Base-by-base conservation (phyloP, 106 monocot genomes). In the Acorus gramineus region DNA sequence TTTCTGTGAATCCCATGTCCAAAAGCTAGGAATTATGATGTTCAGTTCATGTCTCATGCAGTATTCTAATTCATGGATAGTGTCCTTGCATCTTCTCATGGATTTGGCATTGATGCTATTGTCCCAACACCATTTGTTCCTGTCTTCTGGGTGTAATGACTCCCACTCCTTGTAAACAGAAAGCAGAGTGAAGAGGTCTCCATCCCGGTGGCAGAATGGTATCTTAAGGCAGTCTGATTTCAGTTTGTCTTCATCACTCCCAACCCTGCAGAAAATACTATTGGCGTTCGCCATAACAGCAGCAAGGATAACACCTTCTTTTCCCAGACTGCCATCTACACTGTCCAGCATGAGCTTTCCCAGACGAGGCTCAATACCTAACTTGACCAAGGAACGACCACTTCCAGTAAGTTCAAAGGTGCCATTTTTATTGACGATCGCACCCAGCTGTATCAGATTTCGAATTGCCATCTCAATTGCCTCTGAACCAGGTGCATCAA, bases 51-150 rank as follows among this genome's bases (percentile, higher is more conserved):
- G 54, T 49, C 74, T 62, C 14, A 98, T 77, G 59, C 83, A 85
- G 7, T 69, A 69, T 67, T 98, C 98, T 42, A 98, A 61, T 63
- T 98, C 98, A 44, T 10, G 46, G 47, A 92, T 71, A 56, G 98
- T 85, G 2, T 92, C 92, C 53, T 74, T 67, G 59, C 98, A 98
- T 54, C 98, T 73, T 69, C 88, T 79, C 98, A 98, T 78, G 5
- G 98, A 83, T 64, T 98, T 98, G 14, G 98, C 98, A 76, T 98
- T 98, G 49, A 98, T 84, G 65, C 88, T 85, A 67, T 98, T 92
- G 62, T 89, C 64, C 92, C 98, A 98, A 66, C 98, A 98, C 98
- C 98, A 98, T 42, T 63, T 53, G 50, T 76, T 98, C 50, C 61
- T 76, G 50, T 64, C 81, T 8, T 66, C 69, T 28, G 28, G 28